A percentile compares a stretch with the other conserved stretches of the same genome.
Evolutionary conservation across 208 protist species (phyloP).

Genomic region (Leishmania aethiopica): DNA sequence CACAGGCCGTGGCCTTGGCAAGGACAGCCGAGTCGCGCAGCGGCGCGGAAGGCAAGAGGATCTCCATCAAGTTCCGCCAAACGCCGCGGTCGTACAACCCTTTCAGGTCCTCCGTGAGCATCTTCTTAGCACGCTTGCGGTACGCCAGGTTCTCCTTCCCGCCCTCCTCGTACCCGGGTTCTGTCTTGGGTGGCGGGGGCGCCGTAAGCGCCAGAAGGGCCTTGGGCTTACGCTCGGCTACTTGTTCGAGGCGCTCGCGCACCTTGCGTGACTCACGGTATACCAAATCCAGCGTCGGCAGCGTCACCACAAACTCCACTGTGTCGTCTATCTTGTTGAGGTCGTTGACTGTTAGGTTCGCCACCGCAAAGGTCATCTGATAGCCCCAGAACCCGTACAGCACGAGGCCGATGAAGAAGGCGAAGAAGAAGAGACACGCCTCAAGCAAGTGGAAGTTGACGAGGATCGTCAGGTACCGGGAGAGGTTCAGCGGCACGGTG

Average conservation of each 20-base stretch:
- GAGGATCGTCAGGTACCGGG: constrained; percentile 73
- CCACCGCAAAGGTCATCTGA: constrained; percentile 76
- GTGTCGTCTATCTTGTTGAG: constrained; percentile 89
- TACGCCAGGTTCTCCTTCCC: constrained; percentile 58
- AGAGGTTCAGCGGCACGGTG: constrained; percentile 34
- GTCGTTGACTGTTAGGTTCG: constrained; percentile 89
- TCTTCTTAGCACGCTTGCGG: constrained; percentile 59
- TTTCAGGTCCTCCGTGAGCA: constrained; percentile 54
- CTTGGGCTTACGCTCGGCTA: constrained; percentile 58
- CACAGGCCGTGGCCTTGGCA: constrained; percentile 7
- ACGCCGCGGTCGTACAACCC: constrained; percentile 80
- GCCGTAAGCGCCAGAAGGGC: constrained; percentile 42
- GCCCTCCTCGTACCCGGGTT: constrained; percentile 47
- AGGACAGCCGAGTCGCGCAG: constrained; percentile 29
- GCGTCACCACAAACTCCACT: constrained; percentile 49
- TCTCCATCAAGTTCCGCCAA: constrained; percentile 75
- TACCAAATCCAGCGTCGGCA: constrained; percentile 59
- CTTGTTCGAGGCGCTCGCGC: constrained; percentile 43
- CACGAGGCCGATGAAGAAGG: constrained; percentile 67
- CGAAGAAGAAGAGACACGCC: constrained; percentile 78
- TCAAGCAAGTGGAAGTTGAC: constrained; percentile 62
- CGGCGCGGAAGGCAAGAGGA: constrained; percentile 69
- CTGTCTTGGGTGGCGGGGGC: constrained; percentile 47
- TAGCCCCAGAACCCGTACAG: constrained; percentile 85
- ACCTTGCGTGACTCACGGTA: constrained; percentile 69